Base-by-base conservation (phyloP, 208 protist species). In the Leishmania martiniquensis region DNA sequence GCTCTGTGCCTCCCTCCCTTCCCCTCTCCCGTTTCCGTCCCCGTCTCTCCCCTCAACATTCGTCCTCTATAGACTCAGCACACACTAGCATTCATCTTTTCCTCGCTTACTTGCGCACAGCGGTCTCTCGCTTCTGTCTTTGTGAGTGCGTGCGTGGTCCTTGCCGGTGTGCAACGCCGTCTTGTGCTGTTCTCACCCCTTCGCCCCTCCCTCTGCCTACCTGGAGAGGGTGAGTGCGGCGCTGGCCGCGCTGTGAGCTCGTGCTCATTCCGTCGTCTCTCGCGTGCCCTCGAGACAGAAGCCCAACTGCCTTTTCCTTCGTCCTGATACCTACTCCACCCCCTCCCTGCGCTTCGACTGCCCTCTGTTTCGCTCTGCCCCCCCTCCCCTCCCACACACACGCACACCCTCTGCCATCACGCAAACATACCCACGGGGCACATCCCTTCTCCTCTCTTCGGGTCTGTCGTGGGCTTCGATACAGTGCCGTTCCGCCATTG, bases 381-480 rank as follows among this genome's bases (percentile, higher is more conserved):
- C 49, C 22, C 47, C 44, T 29, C 10, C 13, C 32, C 45, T n/a
- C 1, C n/a, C 49, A 55, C 45, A 57, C 45, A 72, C 45, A 49
- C 45, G 20, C 67, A 54, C 37, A 42, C 73, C 34, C 44, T 76
- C 47, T 20, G 39, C 49, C 55, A 62, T 62, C 60, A 71, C 62
- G 73, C 54, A 67, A 68, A 37, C 57, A n/a, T n/a, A 75, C 15
- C 66, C 72, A 37, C 47, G 51, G 12, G n/a, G 71, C 70, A 75
- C 57, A 78, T 69, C 66, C 12, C 78, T 37, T 78, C 32, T 25
- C 73, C 22, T 49, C 68, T 81, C 47, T 62, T 63, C 75, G 45
- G n/a, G n/a, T 13, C 1, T 39, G 20, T 51, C 20, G 4, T 74
- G 15, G 6, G 67, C 39, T 42, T 78, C 39, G 75, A 9, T 25